A percentile compares a stretch with the other conserved stretches of the same genome.
These are phyloP conservation scores for Datisca glomerata DNA, from an alignment of 306 rosid species.

Conservation along the genomic window DNA sequence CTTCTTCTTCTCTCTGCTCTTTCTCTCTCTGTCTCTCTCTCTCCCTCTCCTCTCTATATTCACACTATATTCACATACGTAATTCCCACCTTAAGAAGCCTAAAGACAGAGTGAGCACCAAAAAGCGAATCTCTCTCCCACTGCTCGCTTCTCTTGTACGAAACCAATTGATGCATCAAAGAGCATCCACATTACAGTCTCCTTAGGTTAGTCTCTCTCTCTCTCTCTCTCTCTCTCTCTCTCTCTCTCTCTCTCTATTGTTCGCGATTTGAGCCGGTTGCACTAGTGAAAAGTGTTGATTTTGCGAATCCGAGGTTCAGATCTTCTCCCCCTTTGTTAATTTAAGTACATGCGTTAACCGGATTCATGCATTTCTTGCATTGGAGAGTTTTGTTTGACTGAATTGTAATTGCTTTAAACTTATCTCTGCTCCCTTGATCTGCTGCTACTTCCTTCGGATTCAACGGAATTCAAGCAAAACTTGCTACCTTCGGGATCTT, in stretches of 20 bases:
- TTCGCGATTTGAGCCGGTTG: conserved; percentile 9
- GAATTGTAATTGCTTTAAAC: conserved; percentile 10
- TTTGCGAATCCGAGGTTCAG: conserved; percentile 12
- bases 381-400: conserved; percentile 24
- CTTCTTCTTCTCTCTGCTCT: neutral
- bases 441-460: conserved; percentile 12
- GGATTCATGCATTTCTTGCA: conserved; percentile 3
- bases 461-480: conserved; percentile 12
- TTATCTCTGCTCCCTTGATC: conserved; percentile 30
- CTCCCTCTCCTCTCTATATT: conserved; percentile 5
- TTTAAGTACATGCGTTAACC: neutral
- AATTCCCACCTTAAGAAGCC: conserved; percentile 1
- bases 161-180: conserved; percentile 32
- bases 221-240: conserved; percentile 10
- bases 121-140: no score
- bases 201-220: conserved; percentile 32
- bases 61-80: conserved; percentile 14
- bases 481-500: neutral
- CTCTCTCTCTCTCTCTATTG: neutral
- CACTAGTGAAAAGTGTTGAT: conserved; percentile 13
- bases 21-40: conserved; percentile 19
- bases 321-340: neutral
- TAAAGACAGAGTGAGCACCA: neutral
- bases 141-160: conserved; percentile 47
- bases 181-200: conserved; percentile 26